phyloP scores from a whole-genome alignment of 352 stramenopile species.

The Phytopythium cucurbitacearum region DNA sequence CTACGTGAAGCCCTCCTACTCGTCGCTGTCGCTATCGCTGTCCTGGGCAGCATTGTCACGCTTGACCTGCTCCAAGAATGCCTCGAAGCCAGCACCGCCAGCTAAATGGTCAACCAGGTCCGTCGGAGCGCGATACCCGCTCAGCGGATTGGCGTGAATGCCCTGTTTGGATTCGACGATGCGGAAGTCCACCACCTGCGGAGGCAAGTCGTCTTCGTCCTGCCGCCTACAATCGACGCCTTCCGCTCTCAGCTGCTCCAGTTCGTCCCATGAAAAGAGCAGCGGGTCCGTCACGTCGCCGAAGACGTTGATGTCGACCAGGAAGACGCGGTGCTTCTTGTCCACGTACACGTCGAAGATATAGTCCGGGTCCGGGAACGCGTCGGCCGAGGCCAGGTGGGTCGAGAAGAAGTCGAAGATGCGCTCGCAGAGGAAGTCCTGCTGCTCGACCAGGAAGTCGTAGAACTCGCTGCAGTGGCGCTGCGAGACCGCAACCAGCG shows the following conservation, averaged over 20 bases:
- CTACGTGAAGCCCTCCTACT: conserved; percentile 11
- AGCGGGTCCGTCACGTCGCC: conserved; percentile 88
- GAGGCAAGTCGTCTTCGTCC: conserved; percentile 28
- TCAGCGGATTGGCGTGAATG: conserved; percentile 65
- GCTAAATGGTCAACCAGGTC: conserved; percentile 82
- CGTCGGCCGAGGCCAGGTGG: conserved; percentile 32
- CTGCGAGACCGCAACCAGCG: conserved; percentile 88
- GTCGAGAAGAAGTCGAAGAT: conserved; percentile 65
- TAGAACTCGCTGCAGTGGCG: conserved; percentile 91
- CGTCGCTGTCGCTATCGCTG: conserved; percentile 18
- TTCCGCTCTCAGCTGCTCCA: conserved; percentile 29
- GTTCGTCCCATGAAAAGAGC: conserved; percentile 92
- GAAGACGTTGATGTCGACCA: conserved; percentile 96
- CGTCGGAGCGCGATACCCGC: conserved; percentile 77
- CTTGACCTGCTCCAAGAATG: conserved; percentile 81
- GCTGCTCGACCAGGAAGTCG: conserved; percentile 78
- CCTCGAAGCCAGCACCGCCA: conserved; percentile 64
- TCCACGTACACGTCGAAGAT: conserved; percentile 95
- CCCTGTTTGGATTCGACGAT: conserved; percentile 63
- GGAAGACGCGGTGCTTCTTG: conserved; percentile 87
- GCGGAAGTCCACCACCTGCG: conserved; percentile 70
- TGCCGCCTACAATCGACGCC: conserved; percentile 3
- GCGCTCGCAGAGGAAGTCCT: conserved; percentile 57
- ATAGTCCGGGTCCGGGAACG: conserved; percentile 78
- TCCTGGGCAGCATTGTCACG: conserved; percentile 45